phyloP scores from a whole-genome alignment of 768 basidiomycete genomes.

The Suillus hirtellus region DNA sequence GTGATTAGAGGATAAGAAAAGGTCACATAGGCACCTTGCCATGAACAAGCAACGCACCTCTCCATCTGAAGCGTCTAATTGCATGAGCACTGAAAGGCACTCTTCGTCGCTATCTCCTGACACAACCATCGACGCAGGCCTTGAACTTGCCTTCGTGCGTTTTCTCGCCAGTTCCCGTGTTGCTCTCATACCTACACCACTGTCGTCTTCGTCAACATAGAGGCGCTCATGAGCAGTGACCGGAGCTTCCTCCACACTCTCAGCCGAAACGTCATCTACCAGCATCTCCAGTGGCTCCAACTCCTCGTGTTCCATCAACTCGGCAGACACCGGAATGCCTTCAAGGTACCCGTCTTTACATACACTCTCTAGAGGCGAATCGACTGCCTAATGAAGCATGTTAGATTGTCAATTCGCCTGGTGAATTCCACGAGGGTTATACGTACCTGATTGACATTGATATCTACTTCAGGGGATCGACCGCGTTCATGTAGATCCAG shows the following conservation, averaged over 20 bases:
- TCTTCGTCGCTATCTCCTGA: slow-evolving; percentile 12
- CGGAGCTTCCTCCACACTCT: neutral
- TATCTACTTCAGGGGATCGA: neutral
- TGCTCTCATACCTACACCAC: neutral
- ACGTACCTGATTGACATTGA: neutral
- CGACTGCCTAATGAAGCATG: neutral
- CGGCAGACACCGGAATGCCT: neutral
- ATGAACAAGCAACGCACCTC: neutral
- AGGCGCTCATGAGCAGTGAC: neutral
- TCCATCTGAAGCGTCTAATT: neutral
- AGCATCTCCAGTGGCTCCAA: neutral
- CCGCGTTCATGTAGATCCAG: slow-evolving; percentile 1
- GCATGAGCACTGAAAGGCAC: neutral
- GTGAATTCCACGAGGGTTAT: neutral
- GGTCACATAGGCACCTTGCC: neutral
- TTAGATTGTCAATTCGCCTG: too few species aligned
- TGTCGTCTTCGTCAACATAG: neutral
- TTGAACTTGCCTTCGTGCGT: neutral
- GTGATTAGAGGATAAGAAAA: neutral
- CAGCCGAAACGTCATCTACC: slow-evolving; percentile 1
- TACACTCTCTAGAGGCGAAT: neutral
- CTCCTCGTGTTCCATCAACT: neutral
- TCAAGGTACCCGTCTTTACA: neutral
- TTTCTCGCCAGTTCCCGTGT: neutral
- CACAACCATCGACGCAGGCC: slow-evolving; percentile 16